Base-by-base conservation (phyloP, 495 filamentous ascomycete genomes). In the Podospora anserina region DNA sequence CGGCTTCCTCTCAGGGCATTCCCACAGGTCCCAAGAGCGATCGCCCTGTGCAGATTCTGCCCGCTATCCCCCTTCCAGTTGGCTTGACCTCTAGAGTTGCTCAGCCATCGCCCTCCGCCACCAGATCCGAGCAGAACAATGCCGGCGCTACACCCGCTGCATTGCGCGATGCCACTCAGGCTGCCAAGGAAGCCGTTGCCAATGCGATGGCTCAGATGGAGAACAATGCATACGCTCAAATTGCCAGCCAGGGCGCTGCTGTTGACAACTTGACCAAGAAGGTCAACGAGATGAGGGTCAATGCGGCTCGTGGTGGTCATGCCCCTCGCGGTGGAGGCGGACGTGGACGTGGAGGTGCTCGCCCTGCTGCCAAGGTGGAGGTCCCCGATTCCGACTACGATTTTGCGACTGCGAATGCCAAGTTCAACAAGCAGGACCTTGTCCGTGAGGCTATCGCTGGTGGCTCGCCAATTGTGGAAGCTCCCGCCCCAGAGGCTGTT, bases 361-460 rank as follows among this genome's bases (percentile, higher is more conserved):
- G 82, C 39, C 77, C 79, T 53, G 84, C 80, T 53, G 84, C 84
- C 73, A 95, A 92, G 80, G 85, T 97, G 23, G 94, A 96, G 66
- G 90, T 98, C 32, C 95, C 95, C 0, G 83, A 88, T 44, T 87
- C 91, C 2, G 95, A 98, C 73, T 99, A 92, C 75, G 96, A 99
- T 76, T 99, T 99, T 77, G 89, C 90, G 70, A 88, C 88, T 9
- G 86, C 94, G 61, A 99, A 99, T 74, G 93, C 93, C 18, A 97
- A 96, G 77, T 98, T 99, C 83, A 98, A 96, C 83, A 99, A 99
- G 80, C 89, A 97, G 72, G 93, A 97, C 73, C 79, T 97, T 39
- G 90, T 92, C 19, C 97, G 96, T 80, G 93, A 97, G 76, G 93
- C 92, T 5, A 92, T 94, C 77, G 90, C 92, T 59, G 90, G 91